Evolutionary conservation across 2,329 filamentous ascomycete species (phyloP), one percentile per base, ranked within the genome.

Genomic region (Malbranchea cinnamomea): DNA sequence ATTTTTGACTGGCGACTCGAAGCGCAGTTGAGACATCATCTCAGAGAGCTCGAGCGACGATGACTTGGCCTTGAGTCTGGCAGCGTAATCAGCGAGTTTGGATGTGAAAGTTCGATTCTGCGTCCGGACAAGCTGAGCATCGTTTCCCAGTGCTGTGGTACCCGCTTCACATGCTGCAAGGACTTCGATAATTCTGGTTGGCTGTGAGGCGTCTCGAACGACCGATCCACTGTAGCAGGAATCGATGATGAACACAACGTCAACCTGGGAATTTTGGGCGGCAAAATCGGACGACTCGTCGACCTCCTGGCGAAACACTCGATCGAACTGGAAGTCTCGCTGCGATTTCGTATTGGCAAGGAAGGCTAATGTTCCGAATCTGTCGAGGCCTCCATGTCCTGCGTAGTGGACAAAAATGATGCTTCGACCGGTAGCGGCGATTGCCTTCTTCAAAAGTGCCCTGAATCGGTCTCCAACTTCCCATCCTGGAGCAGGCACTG

Each of bases 361-460:
- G 15, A 13, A 22, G 17, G 4, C 6, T 10, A 12, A 7, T 18
- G 20, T 20, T 21, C 17, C 23, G 17, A 21, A n/a, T n/a, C n/a
- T n/a, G n/a, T 30, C 15, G 8, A 30, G 12, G 5, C 16, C 17
- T 10, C 27, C 20, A 10, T 30, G 13, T 12, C 27, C 17, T 17
- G 27, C 27, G 20, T 18, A 30, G 15, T 30, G 27, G 3, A 30
- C 8, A 19, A 30, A 21, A 6, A 21, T 5, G 3, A 30, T n/a
- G 2, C 17, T 30, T 22, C 27, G 17, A 5, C 28, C 20, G 4
- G 18, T 10, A 8, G 8, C n/a, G 11, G 14, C 5, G 15, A 10
- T 10, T 14, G 21, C 6, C 13, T 13, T 6, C 6, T 5, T 30
- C 7, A n/a, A 20, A 4, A 18, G n/a, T 9, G 11, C 10, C 12